Base-by-base conservation (phyloP, 805 yeast genomes). In the Yarrowia sp. region DNA sequence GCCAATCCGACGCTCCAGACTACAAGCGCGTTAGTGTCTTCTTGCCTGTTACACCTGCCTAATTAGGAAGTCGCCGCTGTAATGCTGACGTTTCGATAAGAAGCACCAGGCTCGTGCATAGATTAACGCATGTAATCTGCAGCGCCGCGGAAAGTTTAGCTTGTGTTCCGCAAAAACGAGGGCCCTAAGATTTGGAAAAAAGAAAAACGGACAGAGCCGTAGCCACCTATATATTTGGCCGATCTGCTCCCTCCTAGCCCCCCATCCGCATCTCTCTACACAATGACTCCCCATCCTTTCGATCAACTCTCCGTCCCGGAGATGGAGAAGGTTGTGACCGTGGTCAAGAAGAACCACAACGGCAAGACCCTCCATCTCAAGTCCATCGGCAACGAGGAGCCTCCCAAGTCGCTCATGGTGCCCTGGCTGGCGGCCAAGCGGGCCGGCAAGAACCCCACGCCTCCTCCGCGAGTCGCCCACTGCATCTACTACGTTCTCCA, bases 371-470 rank as follows among this genome's bases (percentile, higher is more conserved):
- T 73, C 31, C 75, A 72, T 64, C 67, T 73, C 67, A 73, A 73
- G 66, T 66, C 65, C 38, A 64, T 73, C 13, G 69, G 67, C 49
- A 58, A 63, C 22, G 70, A 71, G 51, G 96, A 88, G 70, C 96
- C 96, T 32, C 92, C 96, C 64, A 88, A 88, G 80, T 76, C 80
- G 67, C 84, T 80, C 65, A 85, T 88, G 86, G 69, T 83, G 65
- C 81, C 79, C 68, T 88, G 79, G 73, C 76, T 88, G 65, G 86
- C 84, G 64, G 85, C 88, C 62, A 90, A 87, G 76, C 83, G 80
- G 68, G 63, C 71, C 5, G 85, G 84, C 32, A 66, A 66, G 21
- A 73, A 72, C 19, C 68, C 74, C 21, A 72, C 83, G 22, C 89
- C 89, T 32, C 70, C 88, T 63, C 80, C 91, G 41, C 84, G 96